Base-by-base conservation (phyloP, 2,329 filamentous ascomycete species). In the Penicillium sp. region DNA sequence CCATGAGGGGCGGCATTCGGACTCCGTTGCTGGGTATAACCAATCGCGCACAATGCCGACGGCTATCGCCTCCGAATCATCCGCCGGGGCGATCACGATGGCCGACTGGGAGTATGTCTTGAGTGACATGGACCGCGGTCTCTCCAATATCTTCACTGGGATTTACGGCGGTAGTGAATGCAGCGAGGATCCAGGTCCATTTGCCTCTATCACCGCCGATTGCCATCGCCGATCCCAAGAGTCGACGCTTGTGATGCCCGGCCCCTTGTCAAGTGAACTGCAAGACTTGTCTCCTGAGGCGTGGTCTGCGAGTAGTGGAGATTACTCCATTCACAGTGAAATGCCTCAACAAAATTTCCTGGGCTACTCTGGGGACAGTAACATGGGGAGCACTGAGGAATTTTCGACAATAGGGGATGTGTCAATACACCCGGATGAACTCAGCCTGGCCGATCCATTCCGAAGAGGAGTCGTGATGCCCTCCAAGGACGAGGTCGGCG, bases 91-190 rank as follows among this genome's bases (percentile, higher is more conserved):
- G 2, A 76, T 84, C 9, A 82, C 82, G 1, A 72, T 83, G 7
- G 76, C 82, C 0, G 88, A 93, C 58, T 95, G 89, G 90, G 89
- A 95, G 66, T 82, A 84, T 1, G 76, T 95, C 0, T 76, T 95
- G 2, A 84, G 85, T 4, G 85, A 84, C 24, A 82, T 95, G 65
- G 89, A 95, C 58, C 83, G 83, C 33, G 88, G 88, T 0, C 79
- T 85, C 55, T 81, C 84, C 46, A 94, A 91, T 62, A 85, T 94
- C n/a, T 93, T 75, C 50, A 76, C 73, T 18, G 70, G 70, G 3
- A 69, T 77, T n/a, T 75, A 76, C 43, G 70, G 67, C 9, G 70
- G 63, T 35, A 73, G 64, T 54, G 70, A 71, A 51, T 67, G 64
- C 38, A 63, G 66, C 34, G 63, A 68, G 50, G 64, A 66, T 43